Conservation (phyloP, 352 stramenopile species). For the Globisporangium megalacanthum region DNA sequence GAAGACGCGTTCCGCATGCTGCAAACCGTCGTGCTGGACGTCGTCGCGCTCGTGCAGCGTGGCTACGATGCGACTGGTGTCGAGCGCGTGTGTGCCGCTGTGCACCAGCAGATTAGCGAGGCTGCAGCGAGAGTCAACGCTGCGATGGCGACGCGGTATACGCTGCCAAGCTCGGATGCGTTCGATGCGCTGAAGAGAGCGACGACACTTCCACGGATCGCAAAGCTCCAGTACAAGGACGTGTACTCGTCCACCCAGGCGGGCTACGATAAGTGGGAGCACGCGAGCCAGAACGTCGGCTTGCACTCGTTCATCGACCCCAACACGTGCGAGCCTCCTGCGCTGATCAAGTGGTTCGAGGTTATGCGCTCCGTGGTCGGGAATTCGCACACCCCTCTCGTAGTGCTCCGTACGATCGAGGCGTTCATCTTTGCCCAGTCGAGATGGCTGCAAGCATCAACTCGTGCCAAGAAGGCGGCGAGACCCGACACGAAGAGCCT, state of each 20-base stretch:
- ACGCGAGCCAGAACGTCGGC: not conserved
- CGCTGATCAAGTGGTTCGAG: conserved; percentile 9
- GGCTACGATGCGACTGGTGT: conserved; percentile 3
- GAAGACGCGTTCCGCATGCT: conserved; percentile 20
- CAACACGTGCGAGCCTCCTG: not conserved
- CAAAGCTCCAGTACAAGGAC: conserved; percentile 1
- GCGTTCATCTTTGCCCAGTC: conserved; percentile 21
- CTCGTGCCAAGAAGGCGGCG: too few relatives aligned
- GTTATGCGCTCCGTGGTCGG: not conserved
- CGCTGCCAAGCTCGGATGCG: not conserved
- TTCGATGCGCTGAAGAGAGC: not conserved
- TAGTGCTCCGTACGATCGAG: conserved; percentile 26
- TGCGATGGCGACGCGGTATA: not conserved
- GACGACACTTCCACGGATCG: not conserved
- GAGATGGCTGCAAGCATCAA: not conserved
- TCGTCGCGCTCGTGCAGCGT: conserved; percentile 1
- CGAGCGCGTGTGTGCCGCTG: not conserved
- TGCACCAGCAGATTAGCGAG: conserved; percentile 1
- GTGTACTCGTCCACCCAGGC: not conserved
- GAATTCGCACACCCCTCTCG: not conserved
- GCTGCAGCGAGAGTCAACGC: not conserved
- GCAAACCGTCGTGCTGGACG: conserved; percentile 1
- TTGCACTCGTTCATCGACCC: conserved; percentile 1
- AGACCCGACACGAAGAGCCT: not conserved
- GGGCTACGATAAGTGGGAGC: not conserved